phyloP scores from a whole-genome alignment of 1,139 yeast genomes.

The Geotrichum cucujoidarum region DNA sequence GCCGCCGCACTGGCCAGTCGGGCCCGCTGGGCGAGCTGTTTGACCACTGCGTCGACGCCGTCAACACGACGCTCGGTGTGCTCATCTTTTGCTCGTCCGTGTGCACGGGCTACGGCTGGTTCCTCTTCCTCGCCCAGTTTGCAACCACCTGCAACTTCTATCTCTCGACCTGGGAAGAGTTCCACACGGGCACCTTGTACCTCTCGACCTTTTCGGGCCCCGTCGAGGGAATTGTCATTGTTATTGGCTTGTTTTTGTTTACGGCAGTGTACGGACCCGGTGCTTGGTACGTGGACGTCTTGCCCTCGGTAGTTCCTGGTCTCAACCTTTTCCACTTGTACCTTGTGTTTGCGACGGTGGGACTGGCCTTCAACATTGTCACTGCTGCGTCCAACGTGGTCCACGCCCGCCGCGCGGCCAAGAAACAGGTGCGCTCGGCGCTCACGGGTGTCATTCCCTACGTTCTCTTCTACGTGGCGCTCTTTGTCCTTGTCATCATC shows the following conservation, averaged over 20 bases:
- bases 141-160: slow-evolving; percentile 75
- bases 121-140: slow-evolving; percentile 64
- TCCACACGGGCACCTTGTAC: slow-evolving; percentile 79
- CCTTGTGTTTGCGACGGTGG: slow-evolving; percentile 48
- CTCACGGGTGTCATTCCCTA: slow-evolving; percentile 67
- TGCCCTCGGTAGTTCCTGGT: slow-evolving; percentile 9
- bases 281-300: slow-evolving; percentile 48
- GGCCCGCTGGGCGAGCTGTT: slow-evolving; percentile 94
- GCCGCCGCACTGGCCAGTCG: slow-evolving; percentile 78
- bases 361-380: slow-evolving; percentile 63
- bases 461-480: slow-evolving; percentile 54
- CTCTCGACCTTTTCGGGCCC: slow-evolving; percentile 86
- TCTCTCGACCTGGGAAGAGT: slow-evolving; percentile 93
- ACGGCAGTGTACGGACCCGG: slow-evolving; percentile 71
- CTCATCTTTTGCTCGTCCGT: slow-evolving; percentile 68
- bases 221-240: slow-evolving; percentile 82
- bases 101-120: slow-evolving; percentile 65
- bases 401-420: slow-evolving; percentile 43
- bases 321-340: slow-evolving; percentile 29
- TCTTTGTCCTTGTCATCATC: slow-evolving; percentile 45
- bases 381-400: slow-evolving; percentile 71
- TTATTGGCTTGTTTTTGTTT: slow-evolving; percentile 49
- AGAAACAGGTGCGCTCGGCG: slow-evolving; percentile 42
- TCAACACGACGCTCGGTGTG: slow-evolving; percentile 78
- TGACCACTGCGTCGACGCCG: slow-evolving; percentile 88